Evolutionary conservation across 768 basidiomycete species (phyloP).

Genomic region (Pleurotus eryngii): DNA sequence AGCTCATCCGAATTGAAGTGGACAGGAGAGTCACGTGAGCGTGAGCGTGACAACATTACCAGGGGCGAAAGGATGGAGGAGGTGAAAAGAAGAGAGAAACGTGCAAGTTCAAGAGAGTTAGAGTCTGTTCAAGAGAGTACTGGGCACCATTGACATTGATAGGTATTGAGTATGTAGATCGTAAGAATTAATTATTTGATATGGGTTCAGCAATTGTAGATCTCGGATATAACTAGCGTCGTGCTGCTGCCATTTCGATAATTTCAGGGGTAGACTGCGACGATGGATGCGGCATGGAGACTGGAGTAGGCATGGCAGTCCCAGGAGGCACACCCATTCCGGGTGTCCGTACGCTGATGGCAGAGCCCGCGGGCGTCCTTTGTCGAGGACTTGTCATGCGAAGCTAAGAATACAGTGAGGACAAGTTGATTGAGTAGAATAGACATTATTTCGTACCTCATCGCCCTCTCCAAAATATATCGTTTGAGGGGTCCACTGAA

Average conservation of each 20-base stretch:
- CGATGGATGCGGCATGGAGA: constrained; percentile 12
- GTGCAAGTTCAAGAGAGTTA: no score
- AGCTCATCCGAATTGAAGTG: no score
- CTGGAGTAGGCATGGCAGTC: constrained; percentile 11
- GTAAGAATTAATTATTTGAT: no score
- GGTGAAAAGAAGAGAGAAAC: no score
- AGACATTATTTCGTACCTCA: constrained; percentile 20
- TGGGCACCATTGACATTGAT: no score
- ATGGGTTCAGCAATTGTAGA: no score
- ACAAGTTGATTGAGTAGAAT: not conserved
- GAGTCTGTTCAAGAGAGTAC: no score
- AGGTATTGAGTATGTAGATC: no score
- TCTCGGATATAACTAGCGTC: no score
- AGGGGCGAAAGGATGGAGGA: no score
- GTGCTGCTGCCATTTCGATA: constrained; percentile 27
- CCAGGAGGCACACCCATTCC: not conserved
- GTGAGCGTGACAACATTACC: not conserved
- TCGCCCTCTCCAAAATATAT: constrained; percentile 42
- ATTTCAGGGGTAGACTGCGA: constrained; percentile 18
- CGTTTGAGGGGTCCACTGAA: constrained; percentile 37
- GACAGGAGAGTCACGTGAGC: not conserved
- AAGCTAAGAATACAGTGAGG: constrained; percentile 19
- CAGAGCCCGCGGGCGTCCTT: constrained; percentile 19
- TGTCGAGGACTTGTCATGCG: constrained; percentile 32
- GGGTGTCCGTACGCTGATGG: not conserved